A percentile compares a stretch with the other conserved stretches of the same genome.
These are phyloP conservation scores for Volutella citrinella DNA, from an alignment of 2,329 filamentous ascomycete genomes.

Conservation along the genomic window DNA sequence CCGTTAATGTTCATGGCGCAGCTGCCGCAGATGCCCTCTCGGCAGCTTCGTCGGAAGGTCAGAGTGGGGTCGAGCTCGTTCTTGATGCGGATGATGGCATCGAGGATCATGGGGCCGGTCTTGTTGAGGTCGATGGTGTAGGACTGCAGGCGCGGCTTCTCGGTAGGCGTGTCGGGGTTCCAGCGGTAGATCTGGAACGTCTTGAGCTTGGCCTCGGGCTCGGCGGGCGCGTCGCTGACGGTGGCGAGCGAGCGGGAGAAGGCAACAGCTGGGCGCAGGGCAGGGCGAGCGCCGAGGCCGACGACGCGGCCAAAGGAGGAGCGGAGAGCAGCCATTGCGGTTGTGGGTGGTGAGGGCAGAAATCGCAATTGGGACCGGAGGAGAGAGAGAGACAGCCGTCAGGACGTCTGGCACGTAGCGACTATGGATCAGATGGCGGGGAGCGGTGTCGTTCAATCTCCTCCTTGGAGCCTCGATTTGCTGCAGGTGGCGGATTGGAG, in stretches of 20 bases:
- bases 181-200: conserved; percentile 98
- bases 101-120: conserved; percentile 97
- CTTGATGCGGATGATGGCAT: conserved; percentile 97
- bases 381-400: conserved; percentile 26
- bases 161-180: conserved; percentile 88
- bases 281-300: conserved; percentile 44
- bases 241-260: conserved; percentile 54
- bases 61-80: conserved; percentile 97
- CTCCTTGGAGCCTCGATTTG: conserved; percentile 22
- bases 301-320: conserved; percentile 52
- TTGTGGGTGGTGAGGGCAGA: conserved; percentile 20
- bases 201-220: conserved; percentile 72
- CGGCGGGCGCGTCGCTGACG: conserved; percentile 56
- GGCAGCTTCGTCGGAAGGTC: conserved; percentile 92
- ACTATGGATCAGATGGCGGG: conserved; percentile 23
- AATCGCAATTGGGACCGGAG: conserved; percentile 21
- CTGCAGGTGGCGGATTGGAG: conserved; percentile 20
- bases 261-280: conserved; percentile 39
- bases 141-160: conserved; percentile 93
- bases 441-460: conserved; percentile 26
- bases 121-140: conserved; percentile 97
- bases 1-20: conserved; percentile 99
- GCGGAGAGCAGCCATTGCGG: conserved; percentile 62
- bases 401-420: conserved; percentile 13
- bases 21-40: conserved; percentile 97